Conservation (phyloP, 106 monocot genomes). For the Ottelia alismoides region DNA sequence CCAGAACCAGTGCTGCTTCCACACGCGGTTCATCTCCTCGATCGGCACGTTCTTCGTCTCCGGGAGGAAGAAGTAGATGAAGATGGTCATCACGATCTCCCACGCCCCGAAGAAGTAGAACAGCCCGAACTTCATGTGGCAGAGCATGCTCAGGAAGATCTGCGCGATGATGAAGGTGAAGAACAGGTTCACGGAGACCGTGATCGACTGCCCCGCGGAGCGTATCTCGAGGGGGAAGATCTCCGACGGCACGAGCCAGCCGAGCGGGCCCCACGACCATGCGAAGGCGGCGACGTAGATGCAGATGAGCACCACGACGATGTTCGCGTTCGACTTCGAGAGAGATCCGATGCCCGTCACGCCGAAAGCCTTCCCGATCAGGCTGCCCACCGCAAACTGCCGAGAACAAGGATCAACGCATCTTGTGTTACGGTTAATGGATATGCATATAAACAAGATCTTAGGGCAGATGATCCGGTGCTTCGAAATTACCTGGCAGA, state of each 20-base stretch:
- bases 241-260: constrained; percentile 13
- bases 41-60: constrained; percentile 19
- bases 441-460: too few species aligned
- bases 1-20: constrained; percentile 18
- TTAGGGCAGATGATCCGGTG: not conserved
- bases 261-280: constrained; percentile 19
- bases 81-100: constrained; percentile 4
- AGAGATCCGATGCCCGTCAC: too few species aligned
- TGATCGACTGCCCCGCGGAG: not conserved
- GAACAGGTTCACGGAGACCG: constrained; percentile 23
- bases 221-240: constrained; percentile 10
- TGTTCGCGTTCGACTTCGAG: constrained; percentile 29
- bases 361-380: constrained; percentile 16
- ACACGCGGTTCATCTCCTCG: constrained; percentile 13
- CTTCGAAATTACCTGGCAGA: constrained; percentile 1
- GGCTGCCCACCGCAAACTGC: not conserved
- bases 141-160: constrained; percentile 17
- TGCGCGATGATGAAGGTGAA: constrained; percentile 25
- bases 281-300: constrained; percentile 9
- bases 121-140: constrained; percentile 3
- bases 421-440: too few species aligned
- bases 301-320: constrained; percentile 3
- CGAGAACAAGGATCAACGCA: not conserved
- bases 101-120: constrained; percentile 16
- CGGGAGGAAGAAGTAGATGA: constrained; percentile 9